phyloP scores from a whole-genome alignment of 495 filamentous ascomycete species.

The Gamarada debralockiae region DNA sequence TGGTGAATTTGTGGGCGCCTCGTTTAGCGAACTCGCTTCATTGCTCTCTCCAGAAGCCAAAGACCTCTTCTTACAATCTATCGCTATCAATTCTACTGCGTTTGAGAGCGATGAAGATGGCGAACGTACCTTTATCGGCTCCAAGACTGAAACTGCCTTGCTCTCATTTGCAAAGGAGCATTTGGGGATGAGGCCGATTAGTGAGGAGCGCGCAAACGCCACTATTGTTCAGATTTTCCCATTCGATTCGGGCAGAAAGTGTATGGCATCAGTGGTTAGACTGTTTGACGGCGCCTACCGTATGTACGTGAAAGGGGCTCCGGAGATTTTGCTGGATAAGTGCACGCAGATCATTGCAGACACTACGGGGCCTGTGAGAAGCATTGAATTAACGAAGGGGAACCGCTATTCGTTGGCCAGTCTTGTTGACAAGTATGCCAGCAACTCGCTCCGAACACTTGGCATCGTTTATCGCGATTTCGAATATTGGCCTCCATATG shows the following conservation, averaged over 20 bases:
- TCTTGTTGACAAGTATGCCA: constrained; percentile 79
- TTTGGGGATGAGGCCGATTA: constrained; percentile 69
- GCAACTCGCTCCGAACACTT: constrained; percentile 81
- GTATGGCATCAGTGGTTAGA: constrained; percentile 76
- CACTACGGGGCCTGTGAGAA: constrained; percentile 56
- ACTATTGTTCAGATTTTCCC: constrained; percentile 71
- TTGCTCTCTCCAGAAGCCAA: constrained; percentile 56
- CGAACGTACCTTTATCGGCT: constrained; percentile 70
- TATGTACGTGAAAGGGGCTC: constrained; percentile 84
- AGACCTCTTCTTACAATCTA: constrained; percentile 65
- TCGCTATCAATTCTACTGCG: constrained; percentile 82
- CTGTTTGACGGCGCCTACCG: constrained; percentile 61
- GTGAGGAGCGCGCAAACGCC: constrained; percentile 64
- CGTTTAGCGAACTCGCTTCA: constrained; percentile 55
- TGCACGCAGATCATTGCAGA: constrained; percentile 68
- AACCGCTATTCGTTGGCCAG: constrained; percentile 55
- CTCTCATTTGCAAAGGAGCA: constrained; percentile 72
- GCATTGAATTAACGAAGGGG: constrained; percentile 50
- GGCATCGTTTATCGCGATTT: constrained; percentile 85
- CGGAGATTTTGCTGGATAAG: constrained; percentile 74
- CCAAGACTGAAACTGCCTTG: constrained; percentile 86
- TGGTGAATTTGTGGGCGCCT: constrained; percentile 30
- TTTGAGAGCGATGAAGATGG: constrained; percentile 80
- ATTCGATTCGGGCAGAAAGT: constrained; percentile 84
- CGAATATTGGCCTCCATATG: constrained; percentile 78